Conservation (phyloP, 345 rosid species). For the Punica granatum region DNA sequence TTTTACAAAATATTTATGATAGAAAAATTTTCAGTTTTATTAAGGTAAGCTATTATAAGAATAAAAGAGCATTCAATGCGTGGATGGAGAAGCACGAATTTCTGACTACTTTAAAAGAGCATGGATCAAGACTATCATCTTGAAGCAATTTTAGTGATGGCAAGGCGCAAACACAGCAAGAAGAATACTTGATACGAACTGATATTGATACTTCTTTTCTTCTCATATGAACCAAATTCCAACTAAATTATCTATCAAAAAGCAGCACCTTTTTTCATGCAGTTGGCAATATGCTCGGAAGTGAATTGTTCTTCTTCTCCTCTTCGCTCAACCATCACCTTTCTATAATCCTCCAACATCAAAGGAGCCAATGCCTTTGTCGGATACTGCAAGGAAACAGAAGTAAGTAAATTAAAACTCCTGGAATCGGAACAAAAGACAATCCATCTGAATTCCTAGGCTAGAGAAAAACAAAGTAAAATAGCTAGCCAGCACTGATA, state of each 20-base stretch:
- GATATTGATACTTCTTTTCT: background rate
- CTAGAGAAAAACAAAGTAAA: slow-evolving; percentile 1
- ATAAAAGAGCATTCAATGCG: background rate
- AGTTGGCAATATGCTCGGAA: slow-evolving; percentile 53
- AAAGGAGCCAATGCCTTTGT: slow-evolving; percentile 90
- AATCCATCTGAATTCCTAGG: background rate
- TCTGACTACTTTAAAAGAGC: background rate
- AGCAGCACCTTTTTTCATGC: slow-evolving; percentile 73
- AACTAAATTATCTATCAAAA: background rate
- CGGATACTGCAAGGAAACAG: slow-evolving; percentile 45
- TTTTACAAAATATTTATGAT: background rate
- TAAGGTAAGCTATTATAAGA: background rate
- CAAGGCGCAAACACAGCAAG: no score
- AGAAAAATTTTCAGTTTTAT: background rate
- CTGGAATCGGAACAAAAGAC: background rate
- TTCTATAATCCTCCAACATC: slow-evolving; percentile 89
- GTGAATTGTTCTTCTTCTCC: slow-evolving; percentile 90
- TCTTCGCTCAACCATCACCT: slow-evolving; percentile 82
- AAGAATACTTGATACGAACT: no score
- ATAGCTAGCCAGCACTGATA: background rate
- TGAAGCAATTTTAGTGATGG: background rate
- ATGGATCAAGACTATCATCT: background rate
- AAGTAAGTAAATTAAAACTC: background rate
- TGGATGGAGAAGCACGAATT: background rate
- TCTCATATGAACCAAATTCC: background rate